Evolutionary conservation across 495 filamentous ascomycete species (phyloP).

Genomic region (Podospora comata): DNA sequence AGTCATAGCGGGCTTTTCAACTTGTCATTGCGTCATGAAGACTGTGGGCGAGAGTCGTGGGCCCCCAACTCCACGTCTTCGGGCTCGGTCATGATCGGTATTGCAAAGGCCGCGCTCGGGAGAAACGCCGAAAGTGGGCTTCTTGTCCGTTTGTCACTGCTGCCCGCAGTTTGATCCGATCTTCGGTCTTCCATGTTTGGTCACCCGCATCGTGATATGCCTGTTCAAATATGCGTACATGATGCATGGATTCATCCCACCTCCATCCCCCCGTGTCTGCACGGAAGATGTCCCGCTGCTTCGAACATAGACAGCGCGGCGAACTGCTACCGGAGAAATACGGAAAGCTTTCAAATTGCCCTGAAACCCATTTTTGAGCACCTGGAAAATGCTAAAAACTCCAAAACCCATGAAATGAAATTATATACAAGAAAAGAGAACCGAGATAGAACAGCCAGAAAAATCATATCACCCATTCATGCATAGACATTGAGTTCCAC

Average conservation of each 20-base stretch:
- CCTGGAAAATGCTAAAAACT: neutral
- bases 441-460: neutral
- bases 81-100: neutral
- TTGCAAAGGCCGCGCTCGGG: neutral
- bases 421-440: slow-evolving; percentile 14
- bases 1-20: slow-evolving; percentile 13
- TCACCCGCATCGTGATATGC: neutral
- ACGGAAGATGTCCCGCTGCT: neutral
- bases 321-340: neutral
- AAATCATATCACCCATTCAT: neutral
- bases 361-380: neutral
- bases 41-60: slow-evolving; percentile 1
- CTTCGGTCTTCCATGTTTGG: slow-evolving; percentile 10
- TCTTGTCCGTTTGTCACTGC: neutral
- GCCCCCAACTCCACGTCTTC: slow-evolving; percentile 7
- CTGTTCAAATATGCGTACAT: neutral
- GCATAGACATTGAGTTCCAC: neutral
- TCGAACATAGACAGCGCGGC: neutral
- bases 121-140: neutral
- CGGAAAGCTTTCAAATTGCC: neutral
- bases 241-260: neutral
- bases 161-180: slow-evolving; percentile 7
- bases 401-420: slow-evolving; percentile 4
- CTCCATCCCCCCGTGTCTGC: too few species aligned
- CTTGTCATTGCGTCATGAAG: slow-evolving; percentile 16